Percentiles rank a stretch among this genome's conserved stretches.
phyloP scores from a whole-genome alignment of 2,329 filamentous ascomycete species.

The Aspergillus sclerotialis region DNA sequence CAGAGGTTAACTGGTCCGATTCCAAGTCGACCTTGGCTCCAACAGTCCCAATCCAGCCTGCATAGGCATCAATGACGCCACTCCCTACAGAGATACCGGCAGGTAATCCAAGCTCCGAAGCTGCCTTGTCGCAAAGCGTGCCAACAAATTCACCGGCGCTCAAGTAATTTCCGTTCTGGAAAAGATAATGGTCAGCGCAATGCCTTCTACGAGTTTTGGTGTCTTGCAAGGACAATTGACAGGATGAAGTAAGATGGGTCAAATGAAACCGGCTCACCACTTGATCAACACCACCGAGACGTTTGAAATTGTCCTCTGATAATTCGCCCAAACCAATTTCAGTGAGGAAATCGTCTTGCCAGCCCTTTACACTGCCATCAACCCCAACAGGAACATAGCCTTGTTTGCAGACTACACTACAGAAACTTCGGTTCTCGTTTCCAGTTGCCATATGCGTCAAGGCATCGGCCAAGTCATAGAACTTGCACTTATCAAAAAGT shows the following conservation, averaged over 20 bases:
- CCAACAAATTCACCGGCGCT: conserved; percentile 91
- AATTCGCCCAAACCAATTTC: conserved; percentile 83
- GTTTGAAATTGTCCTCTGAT: conserved; percentile 77
- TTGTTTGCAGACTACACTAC: conserved; percentile 95
- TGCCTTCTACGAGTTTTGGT: no score
- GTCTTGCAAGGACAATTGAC: conserved; percentile 7
- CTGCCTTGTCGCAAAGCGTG: conserved; percentile 74
- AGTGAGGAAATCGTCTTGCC: conserved; percentile 90
- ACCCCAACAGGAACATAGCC: conserved; percentile 95
- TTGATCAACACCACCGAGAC: conserved; percentile 89
- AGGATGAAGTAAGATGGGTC: conserved; percentile 6
- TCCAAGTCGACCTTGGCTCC: conserved; percentile 83
- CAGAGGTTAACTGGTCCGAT: conserved; percentile 59
- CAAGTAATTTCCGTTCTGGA: conserved; percentile 80
- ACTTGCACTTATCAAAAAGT: conserved; percentile 87
- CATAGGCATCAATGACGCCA: conserved; percentile 96
- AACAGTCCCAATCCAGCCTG: conserved; percentile 98
- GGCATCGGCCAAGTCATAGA: conserved; percentile 90
- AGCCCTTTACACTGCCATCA: conserved; percentile 93
- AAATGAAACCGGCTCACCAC: conserved; percentile 63
- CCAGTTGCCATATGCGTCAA: conserved; percentile 92
- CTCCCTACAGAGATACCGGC: conserved; percentile 87
- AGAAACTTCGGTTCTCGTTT: conserved; percentile 85
- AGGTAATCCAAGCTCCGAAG: conserved; percentile 72
- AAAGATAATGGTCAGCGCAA: conserved; percentile 5